A percentile compares a stretch with the other conserved stretches of the same genome.
These are phyloP conservation scores for Collybia sordida DNA, from an alignment of 768 basidiomycete genomes.

Conservation along the genomic window DNA sequence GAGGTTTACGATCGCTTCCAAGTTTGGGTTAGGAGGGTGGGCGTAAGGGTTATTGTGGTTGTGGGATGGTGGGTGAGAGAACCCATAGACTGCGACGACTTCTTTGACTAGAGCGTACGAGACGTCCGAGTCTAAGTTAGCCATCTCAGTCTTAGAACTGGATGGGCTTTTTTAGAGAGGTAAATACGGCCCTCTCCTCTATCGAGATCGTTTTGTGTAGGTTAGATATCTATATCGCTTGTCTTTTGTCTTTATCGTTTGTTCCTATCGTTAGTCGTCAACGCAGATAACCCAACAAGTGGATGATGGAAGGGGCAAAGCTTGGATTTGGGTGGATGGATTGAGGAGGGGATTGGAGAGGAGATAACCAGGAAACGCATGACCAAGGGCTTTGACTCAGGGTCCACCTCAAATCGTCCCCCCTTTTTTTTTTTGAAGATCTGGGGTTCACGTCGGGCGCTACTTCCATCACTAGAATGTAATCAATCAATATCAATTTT, in stretches of 20 bases:
- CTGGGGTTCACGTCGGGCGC: constrained; percentile 25
- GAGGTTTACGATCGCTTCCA: constrained; percentile 22
- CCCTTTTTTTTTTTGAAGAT: constrained; percentile 21
- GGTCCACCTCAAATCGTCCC: constrained; percentile 15
- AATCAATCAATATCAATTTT: too few relatives aligned
- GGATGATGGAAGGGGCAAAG: not conserved
- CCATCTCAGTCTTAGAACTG: constrained; percentile 11
- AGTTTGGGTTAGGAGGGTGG: constrained; percentile 7
- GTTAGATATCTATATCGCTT: too few relatives aligned
- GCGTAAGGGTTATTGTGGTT: too few relatives aligned
- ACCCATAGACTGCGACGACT: constrained; percentile 12
- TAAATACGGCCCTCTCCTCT: too few relatives aligned
- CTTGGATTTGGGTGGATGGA: not conserved
- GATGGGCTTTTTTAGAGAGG: too few relatives aligned
- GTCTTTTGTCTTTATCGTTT: too few relatives aligned
- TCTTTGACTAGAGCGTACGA: constrained; percentile 22
- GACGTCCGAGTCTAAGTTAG: constrained; percentile 20
- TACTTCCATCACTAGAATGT: too few relatives aligned
- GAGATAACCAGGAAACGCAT: constrained; percentile 5
- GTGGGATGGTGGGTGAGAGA: too few relatives aligned
- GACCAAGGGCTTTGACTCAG: constrained; percentile 12
- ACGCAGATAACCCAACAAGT: too few relatives aligned
- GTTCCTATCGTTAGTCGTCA: too few relatives aligned
- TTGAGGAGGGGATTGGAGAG: constrained; percentile 5
- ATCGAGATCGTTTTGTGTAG: too few relatives aligned